These are phyloP conservation scores for Neurospora terricola DNA, from an alignment of 495 filamentous ascomycete genomes.

Conservation along the genomic window DNA sequence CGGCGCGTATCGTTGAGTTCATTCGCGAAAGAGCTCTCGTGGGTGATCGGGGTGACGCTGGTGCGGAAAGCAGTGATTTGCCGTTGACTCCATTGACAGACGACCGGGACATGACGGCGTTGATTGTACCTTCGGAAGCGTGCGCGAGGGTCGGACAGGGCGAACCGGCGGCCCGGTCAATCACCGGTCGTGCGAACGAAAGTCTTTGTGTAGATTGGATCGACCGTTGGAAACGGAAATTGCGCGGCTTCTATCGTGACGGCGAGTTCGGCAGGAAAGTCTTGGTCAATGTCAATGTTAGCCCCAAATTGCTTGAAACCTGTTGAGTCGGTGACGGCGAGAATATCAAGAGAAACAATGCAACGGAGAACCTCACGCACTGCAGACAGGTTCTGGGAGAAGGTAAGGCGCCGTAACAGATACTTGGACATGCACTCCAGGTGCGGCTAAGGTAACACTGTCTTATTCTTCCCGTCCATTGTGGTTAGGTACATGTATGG, in stretches of 20 bases:
- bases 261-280: neutral
- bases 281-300: neutral
- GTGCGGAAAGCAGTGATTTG: constrained; percentile 9
- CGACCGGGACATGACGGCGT: constrained; percentile 24
- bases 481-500: neutral
- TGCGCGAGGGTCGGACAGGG: constrained; percentile 20
- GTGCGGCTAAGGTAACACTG: neutral
- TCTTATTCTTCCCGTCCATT: neutral
- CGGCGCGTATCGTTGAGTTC: constrained; percentile 38
- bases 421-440: neutral
- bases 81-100: constrained; percentile 9
- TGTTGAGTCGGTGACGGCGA: neutral
- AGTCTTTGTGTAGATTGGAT: neutral
- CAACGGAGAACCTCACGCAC: neutral
- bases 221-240: neutral
- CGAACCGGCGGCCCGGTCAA: constrained; percentile 2
- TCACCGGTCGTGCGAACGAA: neutral
- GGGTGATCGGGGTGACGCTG: neutral
- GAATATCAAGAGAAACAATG: neutral
- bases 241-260: neutral
- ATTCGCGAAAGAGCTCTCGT: constrained; percentile 13
- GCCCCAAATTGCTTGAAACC: neutral
- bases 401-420: neutral
- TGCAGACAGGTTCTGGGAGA: neutral
- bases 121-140: constrained; percentile 25